Conservation (phyloP, 352 stramenopile species). For the Phytophthora cactorum region DNA sequence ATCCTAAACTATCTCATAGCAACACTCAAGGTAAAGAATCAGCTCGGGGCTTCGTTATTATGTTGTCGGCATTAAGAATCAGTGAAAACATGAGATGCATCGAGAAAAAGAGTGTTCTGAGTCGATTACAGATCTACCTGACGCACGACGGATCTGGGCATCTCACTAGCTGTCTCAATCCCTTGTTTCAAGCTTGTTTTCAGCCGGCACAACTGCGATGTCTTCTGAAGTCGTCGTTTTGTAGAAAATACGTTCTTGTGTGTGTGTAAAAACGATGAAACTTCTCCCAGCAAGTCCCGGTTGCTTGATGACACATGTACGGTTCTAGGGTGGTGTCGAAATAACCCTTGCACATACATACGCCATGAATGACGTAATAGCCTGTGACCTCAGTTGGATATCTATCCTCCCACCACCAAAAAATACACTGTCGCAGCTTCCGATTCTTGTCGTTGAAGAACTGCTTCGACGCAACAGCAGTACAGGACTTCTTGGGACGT, state of each 20-base stretch:
- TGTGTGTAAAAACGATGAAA: not conserved
- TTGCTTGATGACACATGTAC: not conserved
- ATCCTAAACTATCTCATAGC: too few species aligned
- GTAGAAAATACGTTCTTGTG: conserved; percentile 2
- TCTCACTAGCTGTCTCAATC: not conserved
- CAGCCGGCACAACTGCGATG: conserved; percentile 5
- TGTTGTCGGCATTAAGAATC: too few species aligned
- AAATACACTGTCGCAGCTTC: not conserved
- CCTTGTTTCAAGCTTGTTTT: not conserved
- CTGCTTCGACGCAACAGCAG: not conserved
- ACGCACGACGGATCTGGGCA: not conserved
- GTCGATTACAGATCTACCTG: not conserved
- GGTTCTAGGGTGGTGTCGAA: not conserved
- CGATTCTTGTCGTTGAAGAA: not conserved
- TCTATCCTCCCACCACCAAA: not conserved
- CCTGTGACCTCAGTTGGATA: not conserved
- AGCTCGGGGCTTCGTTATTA: too few species aligned
- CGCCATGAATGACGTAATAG: not conserved
- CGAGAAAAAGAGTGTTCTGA: too few species aligned
- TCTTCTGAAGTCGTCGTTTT: not conserved
- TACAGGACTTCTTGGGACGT: not conserved
- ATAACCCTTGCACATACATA: not conserved
- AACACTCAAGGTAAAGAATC: too few species aligned
- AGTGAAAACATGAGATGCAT: too few species aligned
- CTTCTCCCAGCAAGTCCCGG: not conserved